Evolutionary conservation across 192 early-diverging fungal genomes (phyloP).

Genomic region (Borealophlyctis nickersoniae): DNA sequence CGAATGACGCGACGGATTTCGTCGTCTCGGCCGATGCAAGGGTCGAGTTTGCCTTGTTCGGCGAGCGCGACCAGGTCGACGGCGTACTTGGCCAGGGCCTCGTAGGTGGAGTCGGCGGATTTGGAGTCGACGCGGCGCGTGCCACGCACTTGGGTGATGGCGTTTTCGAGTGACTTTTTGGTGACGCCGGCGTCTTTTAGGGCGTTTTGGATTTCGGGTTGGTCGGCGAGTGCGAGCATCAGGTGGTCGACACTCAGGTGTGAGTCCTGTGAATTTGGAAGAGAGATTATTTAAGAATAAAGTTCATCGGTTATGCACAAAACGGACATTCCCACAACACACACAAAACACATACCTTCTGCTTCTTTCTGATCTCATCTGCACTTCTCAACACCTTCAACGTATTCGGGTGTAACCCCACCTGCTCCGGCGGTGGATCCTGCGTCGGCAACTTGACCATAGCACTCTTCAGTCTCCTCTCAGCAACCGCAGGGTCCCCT

Average conservation of each 20-base stretch:
- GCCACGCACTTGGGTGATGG: constrained; percentile 75
- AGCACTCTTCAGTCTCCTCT: constrained; percentile 74
- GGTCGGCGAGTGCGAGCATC: constrained; percentile 77
- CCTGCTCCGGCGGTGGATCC: constrained; percentile 75
- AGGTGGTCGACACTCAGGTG: constrained; percentile 87
- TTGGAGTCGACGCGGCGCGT: constrained; percentile 79
- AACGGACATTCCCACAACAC: too few species aligned
- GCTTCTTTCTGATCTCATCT: constrained; percentile 76
- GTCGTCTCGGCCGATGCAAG: constrained; percentile 94
- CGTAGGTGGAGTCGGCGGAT: constrained; percentile 83
- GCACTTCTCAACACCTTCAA: constrained; percentile 68
- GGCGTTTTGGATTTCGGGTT: constrained; percentile 54
- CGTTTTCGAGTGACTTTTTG: constrained; percentile 69
- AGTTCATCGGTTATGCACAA: too few species aligned
- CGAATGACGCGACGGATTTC: constrained; percentile 94
- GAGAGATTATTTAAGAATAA: constrained; percentile 9
- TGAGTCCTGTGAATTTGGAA: constrained; percentile 55
- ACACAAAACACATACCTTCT: constrained; percentile 61
- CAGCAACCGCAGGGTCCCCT: constrained; percentile 68
- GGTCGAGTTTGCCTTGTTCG: constrained; percentile 88
- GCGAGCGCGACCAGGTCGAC: constrained; percentile 82
- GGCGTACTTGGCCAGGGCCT: constrained; percentile 92
- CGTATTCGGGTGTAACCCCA: constrained; percentile 62
- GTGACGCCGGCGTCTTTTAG: constrained; percentile 68
- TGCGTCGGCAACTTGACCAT: constrained; percentile 81